phyloP scores from a whole-genome alignment of 495 filamentous ascomycete species.

The Corynascus novoguineensis region DNA sequence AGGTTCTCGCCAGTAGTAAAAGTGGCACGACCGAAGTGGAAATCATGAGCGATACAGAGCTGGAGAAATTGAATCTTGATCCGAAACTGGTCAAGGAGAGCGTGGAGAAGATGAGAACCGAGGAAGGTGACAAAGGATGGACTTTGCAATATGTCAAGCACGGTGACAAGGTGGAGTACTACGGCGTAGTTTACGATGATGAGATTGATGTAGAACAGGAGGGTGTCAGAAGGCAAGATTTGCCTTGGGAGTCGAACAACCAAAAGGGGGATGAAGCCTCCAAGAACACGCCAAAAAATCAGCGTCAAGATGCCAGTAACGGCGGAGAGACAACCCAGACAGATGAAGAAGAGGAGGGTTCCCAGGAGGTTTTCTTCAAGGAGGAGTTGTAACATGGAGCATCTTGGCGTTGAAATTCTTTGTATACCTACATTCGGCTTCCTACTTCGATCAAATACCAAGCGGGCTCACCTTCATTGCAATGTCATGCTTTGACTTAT shows the following conservation, averaged over 20 bases:
- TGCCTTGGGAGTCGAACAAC: background rate
- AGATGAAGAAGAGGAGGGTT: slow-evolving; percentile 32
- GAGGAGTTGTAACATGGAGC: slow-evolving; percentile 37
- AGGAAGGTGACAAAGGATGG: slow-evolving; percentile 52
- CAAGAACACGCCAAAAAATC: too few relatives aligned
- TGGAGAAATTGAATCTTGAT: slow-evolving; percentile 66
- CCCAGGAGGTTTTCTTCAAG: slow-evolving; percentile 43
- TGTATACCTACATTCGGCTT: background rate
- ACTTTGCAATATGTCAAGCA: slow-evolving; percentile 49
- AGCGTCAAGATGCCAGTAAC: too few relatives aligned
- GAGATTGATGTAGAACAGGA: slow-evolving; percentile 28
- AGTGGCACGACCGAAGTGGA: slow-evolving; percentile 25
- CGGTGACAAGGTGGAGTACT: slow-evolving; percentile 35
- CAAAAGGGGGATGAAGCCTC: slow-evolving; percentile 2
- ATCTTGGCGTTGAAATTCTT: background rate
- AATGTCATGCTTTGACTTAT: too few relatives aligned
- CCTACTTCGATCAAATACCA: background rate
- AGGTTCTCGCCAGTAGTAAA: slow-evolving; percentile 28
- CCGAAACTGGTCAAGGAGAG: slow-evolving; percentile 60
- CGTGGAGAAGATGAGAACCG: slow-evolving; percentile 49
- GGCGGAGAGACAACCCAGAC: background rate
- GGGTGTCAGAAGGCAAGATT: background rate
- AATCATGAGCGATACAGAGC: slow-evolving; percentile 52
- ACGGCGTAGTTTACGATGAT: slow-evolving; percentile 41
- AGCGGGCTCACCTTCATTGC: too few relatives aligned